These are phyloP conservation scores for Prunus yedoensis DNA, from an alignment of 331 rosid species.

Conservation along the genomic window DNA sequence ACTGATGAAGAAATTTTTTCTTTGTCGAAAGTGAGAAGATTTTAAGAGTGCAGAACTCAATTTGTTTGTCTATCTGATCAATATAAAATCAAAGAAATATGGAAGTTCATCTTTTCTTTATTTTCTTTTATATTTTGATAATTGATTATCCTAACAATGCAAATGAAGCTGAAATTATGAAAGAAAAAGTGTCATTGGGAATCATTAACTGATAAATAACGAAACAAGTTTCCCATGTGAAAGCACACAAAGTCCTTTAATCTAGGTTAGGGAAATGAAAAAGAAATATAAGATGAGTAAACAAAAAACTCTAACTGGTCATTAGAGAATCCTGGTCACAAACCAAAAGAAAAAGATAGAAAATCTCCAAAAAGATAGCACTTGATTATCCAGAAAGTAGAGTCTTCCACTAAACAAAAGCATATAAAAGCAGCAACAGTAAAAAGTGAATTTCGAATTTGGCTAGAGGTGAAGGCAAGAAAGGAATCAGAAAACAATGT, in stretches of 20 bases:
- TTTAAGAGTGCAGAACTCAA: background rate
- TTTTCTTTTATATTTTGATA: background rate
- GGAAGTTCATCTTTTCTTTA: background rate
- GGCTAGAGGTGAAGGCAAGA: constrained; percentile 27
- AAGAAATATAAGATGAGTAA: constrained; percentile 1
- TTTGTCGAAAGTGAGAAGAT: background rate
- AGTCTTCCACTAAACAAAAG: constrained; percentile 70
- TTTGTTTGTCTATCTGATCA: background rate
- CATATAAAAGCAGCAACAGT: constrained; percentile 31
- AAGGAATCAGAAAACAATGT: constrained; percentile 38
- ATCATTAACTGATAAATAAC: background rate
- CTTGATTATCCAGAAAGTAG: constrained; percentile 40
- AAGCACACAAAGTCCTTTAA: constrained; percentile 24
- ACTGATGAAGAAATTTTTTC: constrained; percentile 9
- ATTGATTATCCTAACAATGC: background rate
- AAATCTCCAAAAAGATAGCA: constrained; percentile 24
- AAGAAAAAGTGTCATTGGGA: constrained; percentile 14
- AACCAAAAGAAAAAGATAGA: constrained; percentile 28
- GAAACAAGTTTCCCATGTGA: background rate
- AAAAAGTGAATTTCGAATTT: constrained; percentile 18
- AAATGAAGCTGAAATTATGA: background rate
- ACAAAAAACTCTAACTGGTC: constrained; percentile 12
- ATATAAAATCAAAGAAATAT: background rate
- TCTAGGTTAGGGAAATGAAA: constrained; percentile 11
- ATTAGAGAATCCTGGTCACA: background rate